Evolutionary conservation across 2,329 filamentous ascomycete genomes (phyloP).

Genomic region (Aspergillus glaucus): DNA sequence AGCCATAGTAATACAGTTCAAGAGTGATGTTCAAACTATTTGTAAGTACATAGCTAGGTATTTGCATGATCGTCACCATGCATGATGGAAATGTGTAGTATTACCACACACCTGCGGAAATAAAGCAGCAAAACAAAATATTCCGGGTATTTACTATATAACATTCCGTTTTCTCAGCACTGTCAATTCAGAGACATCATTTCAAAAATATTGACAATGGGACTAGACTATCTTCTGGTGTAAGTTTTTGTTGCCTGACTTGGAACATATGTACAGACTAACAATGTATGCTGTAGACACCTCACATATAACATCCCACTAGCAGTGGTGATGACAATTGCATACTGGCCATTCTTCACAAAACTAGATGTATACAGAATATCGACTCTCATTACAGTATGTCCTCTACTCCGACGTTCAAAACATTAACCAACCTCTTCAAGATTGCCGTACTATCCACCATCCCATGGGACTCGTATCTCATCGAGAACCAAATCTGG

Average conservation of each 20-base stretch:
- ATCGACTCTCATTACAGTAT: constrained; percentile 50
- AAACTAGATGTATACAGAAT: constrained; percentile 59
- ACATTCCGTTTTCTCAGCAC: too few species aligned
- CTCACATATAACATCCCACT: constrained; percentile 60
- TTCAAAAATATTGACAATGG: neutral
- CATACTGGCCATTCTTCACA: constrained; percentile 58
- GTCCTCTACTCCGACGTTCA: neutral
- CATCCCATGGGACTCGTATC: constrained; percentile 70
- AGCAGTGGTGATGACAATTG: constrained; percentile 52
- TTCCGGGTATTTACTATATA: too few species aligned
- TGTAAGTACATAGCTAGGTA: too few species aligned
- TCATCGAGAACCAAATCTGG: constrained; percentile 64
- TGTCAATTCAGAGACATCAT: too few species aligned
- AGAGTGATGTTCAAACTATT: too few species aligned
- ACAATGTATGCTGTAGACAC: too few species aligned
- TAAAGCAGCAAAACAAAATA: too few species aligned
- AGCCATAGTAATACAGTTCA: too few species aligned
- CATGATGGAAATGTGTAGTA: too few species aligned
- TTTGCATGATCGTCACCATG: too few species aligned
- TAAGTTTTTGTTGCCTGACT: neutral
- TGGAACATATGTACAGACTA: too few species aligned
- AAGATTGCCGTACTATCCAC: constrained; percentile 61
- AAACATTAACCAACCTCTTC: neutral
- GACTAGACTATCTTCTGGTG: constrained; percentile 4
- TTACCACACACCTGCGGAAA: too few species aligned